Base-by-base conservation (phyloP, 2,329 filamentous ascomycete genomes). In the Fonsecaea erecta region DNA sequence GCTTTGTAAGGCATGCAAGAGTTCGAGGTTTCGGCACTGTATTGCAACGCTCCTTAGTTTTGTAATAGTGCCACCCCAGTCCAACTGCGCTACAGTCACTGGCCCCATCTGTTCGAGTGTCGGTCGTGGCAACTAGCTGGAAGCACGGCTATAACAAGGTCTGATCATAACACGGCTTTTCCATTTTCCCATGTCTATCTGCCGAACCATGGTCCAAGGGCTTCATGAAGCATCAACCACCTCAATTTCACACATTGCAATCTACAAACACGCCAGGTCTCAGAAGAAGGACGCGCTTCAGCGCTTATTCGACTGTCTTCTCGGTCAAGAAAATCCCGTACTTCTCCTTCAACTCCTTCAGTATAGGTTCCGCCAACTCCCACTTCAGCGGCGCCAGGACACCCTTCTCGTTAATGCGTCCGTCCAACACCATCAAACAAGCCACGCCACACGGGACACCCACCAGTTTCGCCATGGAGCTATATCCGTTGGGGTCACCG, bases 401-500 rank as follows among this genome's bases (percentile, higher is more conserved):
- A 76, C 90, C 90, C 81, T 86, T 90, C 77, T 91, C 84, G 53
- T 81, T 84, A 67, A 93, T 87, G 2, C 87, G 90, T 18, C 90
- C 90, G 76, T 92, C 84, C 43, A 94, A 84, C 26, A 95, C 89
- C 62, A 90, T 86, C 83, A 91, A 85, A 67, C 93, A 90, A 52
- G 92, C 92, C 63, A 91, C 86, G 68, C 83, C 88, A 72, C 88
- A 90, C 4, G 90, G 90, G 3, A 93, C 83, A 75, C 91, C 91
- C 62, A 96, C 92, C 51, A 92, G 79, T 78, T 88, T 90, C 52
- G 91, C 91, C 92, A 97, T 96, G 71, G 90, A 87, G 3, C 85
- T 89, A 82, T 94, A 96, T 16, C 66, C 66, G 71, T 86, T 84
- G 64, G 90, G 89, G 74, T 88, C 88, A 76, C 92, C 93, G 78